Percentiles rank a stretch among this genome's conserved stretches.
Evolutionary conservation across 257 asterid species (phyloP).

Genomic region (Scutellaria galericulata): DNA sequence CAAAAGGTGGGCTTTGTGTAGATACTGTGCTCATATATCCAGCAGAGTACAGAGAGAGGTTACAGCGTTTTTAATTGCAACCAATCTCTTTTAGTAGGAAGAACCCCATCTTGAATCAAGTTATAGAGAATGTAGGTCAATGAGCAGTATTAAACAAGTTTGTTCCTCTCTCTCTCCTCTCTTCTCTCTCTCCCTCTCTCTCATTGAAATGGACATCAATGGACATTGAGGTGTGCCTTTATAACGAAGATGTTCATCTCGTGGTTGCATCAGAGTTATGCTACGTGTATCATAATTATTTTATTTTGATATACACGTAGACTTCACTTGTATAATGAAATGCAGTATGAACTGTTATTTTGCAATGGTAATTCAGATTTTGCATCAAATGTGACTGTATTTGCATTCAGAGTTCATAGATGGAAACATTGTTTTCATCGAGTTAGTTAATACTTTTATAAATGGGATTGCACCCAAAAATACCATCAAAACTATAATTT

Average conservation of each 20-base stretch:
- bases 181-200: background rate
- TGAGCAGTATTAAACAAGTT: constrained; percentile 12
- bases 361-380: background rate
- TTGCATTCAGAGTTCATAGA: no score
- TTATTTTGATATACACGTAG: background rate
- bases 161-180: background rate
- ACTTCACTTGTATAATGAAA: background rate
- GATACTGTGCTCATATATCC: constrained; percentile 84
- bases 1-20: constrained; percentile 90
- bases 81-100: constrained; percentile 34
- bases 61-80: constrained; percentile 61
- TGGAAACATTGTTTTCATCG: no score
- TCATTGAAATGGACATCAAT: background rate
- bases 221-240: background rate
- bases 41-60: constrained; percentile 59
- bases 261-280: background rate
- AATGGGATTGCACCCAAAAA: no score
- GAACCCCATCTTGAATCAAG: constrained; percentile 2
- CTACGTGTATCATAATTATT: background rate
- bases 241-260: no score
- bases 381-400: background rate
- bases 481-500: no score
- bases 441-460: no score
- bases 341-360: background rate
- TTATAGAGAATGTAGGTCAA: constrained; percentile 8